A percentile compares a stretch with the other conserved stretches of the same genome.
Evolutionary conservation across 116 monocot species (phyloP).

Genomic region (Dioscorea cayenensis): DNA sequence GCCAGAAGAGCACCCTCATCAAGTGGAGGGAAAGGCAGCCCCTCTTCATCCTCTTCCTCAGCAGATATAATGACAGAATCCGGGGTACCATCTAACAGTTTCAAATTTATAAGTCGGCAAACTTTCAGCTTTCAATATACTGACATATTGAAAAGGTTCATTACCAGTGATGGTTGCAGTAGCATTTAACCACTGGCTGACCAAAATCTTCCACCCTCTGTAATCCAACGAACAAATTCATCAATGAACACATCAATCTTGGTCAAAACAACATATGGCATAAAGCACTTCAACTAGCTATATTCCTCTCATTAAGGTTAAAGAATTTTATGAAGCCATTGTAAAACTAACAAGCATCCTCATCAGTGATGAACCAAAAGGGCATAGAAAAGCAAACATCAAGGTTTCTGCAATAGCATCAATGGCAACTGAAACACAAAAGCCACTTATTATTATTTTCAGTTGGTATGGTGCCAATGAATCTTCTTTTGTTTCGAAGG

Average conservation of each 20-base stretch:
- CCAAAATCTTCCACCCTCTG: slow-evolving; percentile 15
- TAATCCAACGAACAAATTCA: neutral
- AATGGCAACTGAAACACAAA: too few species aligned
- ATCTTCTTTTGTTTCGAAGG: too few species aligned
- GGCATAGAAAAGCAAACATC: too few species aligned
- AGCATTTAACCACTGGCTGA: slow-evolving; percentile 8
- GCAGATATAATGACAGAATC: slow-evolving; percentile 28
- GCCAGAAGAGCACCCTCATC: slow-evolving; percentile 54
- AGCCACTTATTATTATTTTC: too few species aligned
- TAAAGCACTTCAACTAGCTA: too few species aligned
- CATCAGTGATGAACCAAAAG: too few species aligned
- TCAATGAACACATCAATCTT: neutral
- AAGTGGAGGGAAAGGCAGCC: slow-evolving; percentile 58
- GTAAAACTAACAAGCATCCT: too few species aligned
- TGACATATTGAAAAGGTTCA: neutral
- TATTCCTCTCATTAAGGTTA: too few species aligned
- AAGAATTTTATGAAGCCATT: too few species aligned
- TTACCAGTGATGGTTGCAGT: slow-evolving; percentile 8
- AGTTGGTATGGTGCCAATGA: too few species aligned
- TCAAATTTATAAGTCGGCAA: neutral
- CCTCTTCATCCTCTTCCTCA: slow-evolving; percentile 37
- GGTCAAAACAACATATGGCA: neutral
- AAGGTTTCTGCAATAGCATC: too few species aligned
- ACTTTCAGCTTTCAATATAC: neutral
- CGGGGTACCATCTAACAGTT: slow-evolving; percentile 22